Evolutionary conservation across 2,329 filamentous ascomycete species (phyloP), one percentile per base, ranked within the genome.

Genomic region (Alternaria atra): DNA sequence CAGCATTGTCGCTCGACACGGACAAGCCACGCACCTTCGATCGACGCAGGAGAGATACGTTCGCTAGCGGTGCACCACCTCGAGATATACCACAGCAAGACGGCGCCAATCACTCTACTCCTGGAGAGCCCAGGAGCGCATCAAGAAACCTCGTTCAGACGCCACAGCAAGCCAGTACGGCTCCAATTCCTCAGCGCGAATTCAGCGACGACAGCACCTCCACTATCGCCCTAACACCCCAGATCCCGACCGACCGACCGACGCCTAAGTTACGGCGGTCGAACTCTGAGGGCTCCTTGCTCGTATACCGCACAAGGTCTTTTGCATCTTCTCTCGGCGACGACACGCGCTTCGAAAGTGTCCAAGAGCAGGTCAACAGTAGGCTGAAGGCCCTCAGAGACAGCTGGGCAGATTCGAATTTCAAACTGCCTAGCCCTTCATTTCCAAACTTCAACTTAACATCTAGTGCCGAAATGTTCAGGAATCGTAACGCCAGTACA

Each of bases 361-460:
- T 97, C 12, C 87, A 89, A 43, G 91, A 92, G 63, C 92, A 95
- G 82, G 90, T 94, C 67, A 98, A 97, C 72, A 93, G 91, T 68
- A 87, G 94, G 42, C 85, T 95, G 73, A 97, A 97, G 80, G 94
- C 94, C 5, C 91, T 98, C 75, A 91, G 89, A 73, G 94, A 97
- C 75, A 96, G 91, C 73, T 87, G 92, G 63, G 89, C 93, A 73
- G 93, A 97, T 70, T 91, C 93, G 2, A 92, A 89, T 55, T 90
- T 94, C 79, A 92, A 89, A 72, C 65, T 84, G 51, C 82, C 82
- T 17, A 74, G 83, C 57, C 79, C 82, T 15, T 75, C 74, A 2
- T 84, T 93, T 73, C 85, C 89, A 52, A 86, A 83, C 63, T 81
- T 88, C 39, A 74, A 66, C 54, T 73, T 79, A 61, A 62, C 70